Conservation (phyloP, 139 green algal species). For the Pycnococcus provasolii region DNA sequence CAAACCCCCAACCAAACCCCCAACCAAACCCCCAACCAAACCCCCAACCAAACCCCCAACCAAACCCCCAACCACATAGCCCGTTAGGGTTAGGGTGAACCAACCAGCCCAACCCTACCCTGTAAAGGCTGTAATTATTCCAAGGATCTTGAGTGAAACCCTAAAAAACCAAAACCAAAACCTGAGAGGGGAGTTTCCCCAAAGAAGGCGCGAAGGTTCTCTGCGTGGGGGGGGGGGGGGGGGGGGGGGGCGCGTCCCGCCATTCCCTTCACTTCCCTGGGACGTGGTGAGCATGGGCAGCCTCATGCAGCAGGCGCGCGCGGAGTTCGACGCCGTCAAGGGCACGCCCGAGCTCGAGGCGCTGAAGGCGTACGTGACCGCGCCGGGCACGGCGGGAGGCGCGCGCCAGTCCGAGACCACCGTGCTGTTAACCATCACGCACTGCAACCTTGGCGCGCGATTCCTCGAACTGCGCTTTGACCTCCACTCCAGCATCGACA, state of each 20-base stretch:
- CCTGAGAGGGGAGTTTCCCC: too few relatives aligned
- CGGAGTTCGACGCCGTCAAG: constrained; percentile 2
- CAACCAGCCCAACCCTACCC: too few relatives aligned
- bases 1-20: too few relatives aligned
- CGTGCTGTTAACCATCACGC: constrained; percentile 73
- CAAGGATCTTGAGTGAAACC: too few relatives aligned
- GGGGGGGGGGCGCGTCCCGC: background rate
- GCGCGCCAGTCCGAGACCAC: constrained; percentile 50
- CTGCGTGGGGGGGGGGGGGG: too few relatives aligned
- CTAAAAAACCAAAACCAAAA: too few relatives aligned
- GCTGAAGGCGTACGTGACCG: constrained; percentile 27
- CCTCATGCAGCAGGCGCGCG: background rate
- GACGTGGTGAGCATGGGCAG: background rate
- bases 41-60: too few relatives aligned
- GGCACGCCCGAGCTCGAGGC: constrained; percentile 12
- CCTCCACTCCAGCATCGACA: constrained; percentile 63
- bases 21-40: too few relatives aligned
- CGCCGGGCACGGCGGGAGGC: background rate
- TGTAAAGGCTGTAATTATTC: too few relatives aligned
- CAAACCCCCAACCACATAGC: too few relatives aligned
- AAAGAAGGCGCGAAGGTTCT: too few relatives aligned
- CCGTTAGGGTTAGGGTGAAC: too few relatives aligned
- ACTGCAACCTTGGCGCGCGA: constrained; percentile 77
- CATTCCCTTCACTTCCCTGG: background rate
- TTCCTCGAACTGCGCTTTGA: constrained; percentile 92